Evolutionary conservation across 768 basidiomycete species (phyloP), one percentile per base, ranked within the genome.

Genomic region (Kwoniella sp.): DNA sequence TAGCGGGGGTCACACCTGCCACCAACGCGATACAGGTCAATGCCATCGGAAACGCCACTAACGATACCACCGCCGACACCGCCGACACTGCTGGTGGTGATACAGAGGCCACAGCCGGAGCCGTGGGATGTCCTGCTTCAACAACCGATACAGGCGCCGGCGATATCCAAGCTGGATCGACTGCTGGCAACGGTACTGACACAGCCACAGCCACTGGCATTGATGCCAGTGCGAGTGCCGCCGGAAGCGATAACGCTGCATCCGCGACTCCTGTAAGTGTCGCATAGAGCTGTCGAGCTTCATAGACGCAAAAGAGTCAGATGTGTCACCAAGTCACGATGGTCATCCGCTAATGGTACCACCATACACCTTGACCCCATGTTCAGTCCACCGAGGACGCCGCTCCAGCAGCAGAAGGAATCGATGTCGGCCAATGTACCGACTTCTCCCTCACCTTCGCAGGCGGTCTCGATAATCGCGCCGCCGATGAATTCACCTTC

Each of bases 341-440:
- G 34, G 7, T 26, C 11, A 17, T 17, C 17, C 5, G 20, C 3
- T 45, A 20, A 45, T 20, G 41, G n/a, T 20, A 17, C 41, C 20
- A 11, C 41, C 17, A 11, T 45, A 20, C 41, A 11, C 34, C 8
- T 45, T n/a, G n/a, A n/a, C n/a, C n/a, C n/a, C n/a, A n/a, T n/a
- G n/a, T n/a, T n/a, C n/a, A 45, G 41, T 17, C 41, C 41, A 4
- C 54, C n/a, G 22, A 29, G 0, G 28, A 57, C 12, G 41, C 23
- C 1, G 30, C n/a, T 31, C 26, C 55, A 5, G 60, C 60, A 4
- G 67, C 63, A 11, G 41, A 7, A 7, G 70, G 68, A 8, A 66
- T 74, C 53, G 70, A 74, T 48, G 65, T 74, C 1, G 73, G 73
- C 38, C 55, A 61, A 28, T 73, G 72, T 57, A 72, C 74, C 56